Conservation (phyloP, 2,329 filamentous ascomycete species). For the Colletotrichum kahawae region DNA sequence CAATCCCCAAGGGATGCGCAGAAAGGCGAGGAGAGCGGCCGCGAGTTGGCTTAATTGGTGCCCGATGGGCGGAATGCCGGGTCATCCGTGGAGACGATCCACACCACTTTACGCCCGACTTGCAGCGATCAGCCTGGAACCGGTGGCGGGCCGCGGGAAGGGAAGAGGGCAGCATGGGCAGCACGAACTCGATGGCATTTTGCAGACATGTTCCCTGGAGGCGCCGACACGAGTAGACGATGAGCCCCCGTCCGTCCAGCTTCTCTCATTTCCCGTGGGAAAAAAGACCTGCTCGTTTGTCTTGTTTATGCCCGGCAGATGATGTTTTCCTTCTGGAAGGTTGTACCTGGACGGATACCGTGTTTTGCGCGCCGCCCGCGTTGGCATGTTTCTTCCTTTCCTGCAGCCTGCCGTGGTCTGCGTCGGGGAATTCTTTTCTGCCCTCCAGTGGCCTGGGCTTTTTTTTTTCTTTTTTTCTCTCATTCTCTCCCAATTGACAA, state of each 20-base stretch:
- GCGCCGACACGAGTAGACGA: neutral
- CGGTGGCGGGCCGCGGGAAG: neutral
- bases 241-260: neutral
- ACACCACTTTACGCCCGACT: slow-evolving; percentile 16
- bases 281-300: neutral
- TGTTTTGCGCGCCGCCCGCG: neutral
- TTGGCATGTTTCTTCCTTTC: neutral
- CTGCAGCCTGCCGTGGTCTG: neutral
- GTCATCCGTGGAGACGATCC: slow-evolving; percentile 10
- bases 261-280: neutral
- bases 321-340: neutral
- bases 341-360: neutral
- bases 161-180: neutral
- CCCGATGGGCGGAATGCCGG: slow-evolving; percentile 19
- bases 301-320: neutral
- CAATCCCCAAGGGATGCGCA: neutral
- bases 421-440: neutral
- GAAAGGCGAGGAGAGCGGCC: neutral
- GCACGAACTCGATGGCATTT: neutral
- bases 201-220: neutral
- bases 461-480: neutral
- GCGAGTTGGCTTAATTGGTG: slow-evolving; percentile 4
- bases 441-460: neutral
- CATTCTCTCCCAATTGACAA: neutral
- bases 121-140: slow-evolving; percentile 20